Conservation (phyloP, 1,284 basidiomycete species). For the Ustilago tritici region DNA sequence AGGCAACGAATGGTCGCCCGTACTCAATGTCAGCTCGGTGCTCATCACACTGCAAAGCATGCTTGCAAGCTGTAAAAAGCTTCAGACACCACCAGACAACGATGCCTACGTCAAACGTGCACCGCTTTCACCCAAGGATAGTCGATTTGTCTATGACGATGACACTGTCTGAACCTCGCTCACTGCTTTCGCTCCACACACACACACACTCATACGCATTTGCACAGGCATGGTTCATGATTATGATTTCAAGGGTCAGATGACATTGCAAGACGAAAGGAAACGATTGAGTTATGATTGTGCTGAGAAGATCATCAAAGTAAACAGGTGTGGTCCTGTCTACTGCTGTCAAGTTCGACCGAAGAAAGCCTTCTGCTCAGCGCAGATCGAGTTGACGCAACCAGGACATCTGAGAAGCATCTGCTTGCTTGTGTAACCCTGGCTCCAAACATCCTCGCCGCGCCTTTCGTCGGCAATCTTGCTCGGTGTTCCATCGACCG, state of each 20-base stretch:
- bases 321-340: neutral
- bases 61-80: constrained; percentile 65
- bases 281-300: neutral
- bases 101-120: constrained; percentile 63
- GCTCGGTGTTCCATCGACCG: constrained; percentile 35
- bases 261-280: neutral
- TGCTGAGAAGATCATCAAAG: neutral
- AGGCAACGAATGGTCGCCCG: constrained; percentile 66
- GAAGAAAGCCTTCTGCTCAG: constrained; percentile 89
- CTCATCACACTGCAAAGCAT: constrained; percentile 67
- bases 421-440: constrained; percentile 77
- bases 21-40: constrained; percentile 62
- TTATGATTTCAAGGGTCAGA: constrained; percentile 1
- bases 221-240: neutral
- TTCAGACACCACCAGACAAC: constrained; percentile 64
- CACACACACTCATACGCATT: constrained; percentile 5
- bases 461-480: constrained; percentile 33
- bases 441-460: constrained; percentile 58
- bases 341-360: constrained; percentile 28
- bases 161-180: constrained; percentile 46
- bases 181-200: neutral
- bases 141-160: constrained; percentile 55
- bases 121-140: constrained; percentile 61
- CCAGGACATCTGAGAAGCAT: constrained; percentile 90
- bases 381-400: constrained; percentile 89